Base-by-base conservation (phyloP, 2,329 filamentous ascomycete species). In the Salinomyces thailandicus region DNA sequence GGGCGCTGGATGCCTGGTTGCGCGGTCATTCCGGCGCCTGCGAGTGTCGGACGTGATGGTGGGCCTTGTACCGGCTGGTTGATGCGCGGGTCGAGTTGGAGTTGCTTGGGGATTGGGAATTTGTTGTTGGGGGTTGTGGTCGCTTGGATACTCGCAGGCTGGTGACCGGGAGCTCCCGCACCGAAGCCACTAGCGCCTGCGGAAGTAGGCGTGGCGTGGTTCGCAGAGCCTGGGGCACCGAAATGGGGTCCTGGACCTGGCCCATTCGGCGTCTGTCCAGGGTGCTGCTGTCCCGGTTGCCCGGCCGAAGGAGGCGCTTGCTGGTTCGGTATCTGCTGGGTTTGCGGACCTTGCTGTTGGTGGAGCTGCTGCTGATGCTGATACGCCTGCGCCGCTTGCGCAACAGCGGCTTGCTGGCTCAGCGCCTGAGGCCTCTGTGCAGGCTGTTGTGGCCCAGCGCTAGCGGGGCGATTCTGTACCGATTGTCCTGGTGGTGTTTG, bases 1-100 rank as follows among this genome's bases (percentile, higher is more conserved):
- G 85, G 76, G 54, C 86, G 87, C 37, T 79, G 68, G 42, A 96
- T 73, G 2, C 85, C 84, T 0, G 91, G 87, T 53, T 94, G 86
- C 35, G 80, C 79, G 72, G 95, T 83, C 33, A 91, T 79, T 36
- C 86, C 86, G 5, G 78, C 78, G 44, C 82, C 83, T 15, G 86
- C 86, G 53, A 91, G 73, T 0, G 89, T 93, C n/a, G 91, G 91
- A 5, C 91, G 79, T 8, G 63, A 74, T 55, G 64, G 75, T 46
- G 62, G 75, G 78, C 89, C 79, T 8, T 71, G 60, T 15, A 94
- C 86, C 2, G 86, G 79, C 42, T 78, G 72, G 1, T 86, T 79
- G 42, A 79, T 73, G 4, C 85, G 84, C 29, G 79, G 69, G 35
- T 77, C 71, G 5, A 80, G 75, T 31, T 81, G 79, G 32, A 96